Conservation (phyloP, 2,329 filamentous ascomycete species). For the Aureobasidium namibiae region DNA sequence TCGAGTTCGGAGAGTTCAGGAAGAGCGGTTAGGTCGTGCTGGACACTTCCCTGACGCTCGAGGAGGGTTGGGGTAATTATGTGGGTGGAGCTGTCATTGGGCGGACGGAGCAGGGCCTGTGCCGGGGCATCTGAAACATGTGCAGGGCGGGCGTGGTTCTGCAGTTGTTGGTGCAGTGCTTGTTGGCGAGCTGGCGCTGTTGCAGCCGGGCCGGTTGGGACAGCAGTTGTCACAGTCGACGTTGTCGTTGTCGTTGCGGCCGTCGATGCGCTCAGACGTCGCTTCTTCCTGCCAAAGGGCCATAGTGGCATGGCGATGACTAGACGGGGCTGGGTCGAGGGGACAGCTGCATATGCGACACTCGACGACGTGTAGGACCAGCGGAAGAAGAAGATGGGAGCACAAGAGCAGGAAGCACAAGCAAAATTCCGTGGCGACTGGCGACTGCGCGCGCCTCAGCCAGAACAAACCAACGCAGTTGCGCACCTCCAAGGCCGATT, state of each 20-base stretch:
- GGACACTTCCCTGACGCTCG: slow-evolving; percentile 23
- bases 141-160: neutral
- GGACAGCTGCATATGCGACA: slow-evolving; percentile 6
- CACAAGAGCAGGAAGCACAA: neutral
- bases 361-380: neutral
- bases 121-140: slow-evolving; percentile 9
- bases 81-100: neutral
- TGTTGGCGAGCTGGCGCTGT: neutral
- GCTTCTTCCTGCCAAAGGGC: slow-evolving; percentile 71
- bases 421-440: neutral
- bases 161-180: neutral
- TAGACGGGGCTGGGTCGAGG: slow-evolving; percentile 47
- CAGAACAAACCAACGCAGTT: neutral
- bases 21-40: slow-evolving; percentile 38
- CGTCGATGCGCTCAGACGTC: slow-evolving; percentile 35
- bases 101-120: neutral
- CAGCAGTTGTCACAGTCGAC: neutral
- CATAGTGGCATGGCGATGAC: slow-evolving; percentile 36
- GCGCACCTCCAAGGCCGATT: neutral
- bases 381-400: neutral
- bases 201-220: neutral
- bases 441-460: neutral
- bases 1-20: slow-evolving; percentile 32
- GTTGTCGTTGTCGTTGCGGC: neutral
- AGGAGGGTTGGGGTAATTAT: neutral